A percentile compares a stretch with the other conserved stretches of the same genome.
These are phyloP conservation scores for Nidularia pulvinata DNA, from an alignment of 768 basidiomycete genomes.

Conservation along the genomic window DNA sequence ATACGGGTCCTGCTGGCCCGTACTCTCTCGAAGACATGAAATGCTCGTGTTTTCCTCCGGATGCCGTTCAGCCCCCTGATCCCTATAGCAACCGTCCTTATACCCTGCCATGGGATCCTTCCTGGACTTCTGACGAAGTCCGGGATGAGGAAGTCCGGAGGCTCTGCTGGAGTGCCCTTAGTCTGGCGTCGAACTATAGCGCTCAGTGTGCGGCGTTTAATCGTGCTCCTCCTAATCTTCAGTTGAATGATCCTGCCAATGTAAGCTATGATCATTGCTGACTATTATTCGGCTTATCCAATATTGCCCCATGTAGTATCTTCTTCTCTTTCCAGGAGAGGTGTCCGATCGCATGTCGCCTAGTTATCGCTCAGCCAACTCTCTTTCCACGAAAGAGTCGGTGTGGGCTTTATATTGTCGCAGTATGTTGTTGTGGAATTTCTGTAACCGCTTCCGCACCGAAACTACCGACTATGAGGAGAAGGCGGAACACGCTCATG, in stretches of 20 bases:
- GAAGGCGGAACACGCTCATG: slow-evolving; percentile 57
- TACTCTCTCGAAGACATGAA: slow-evolving; percentile 18
- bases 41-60: slow-evolving; percentile 46
- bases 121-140: slow-evolving; percentile 54
- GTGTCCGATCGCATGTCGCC: slow-evolving; percentile 48
- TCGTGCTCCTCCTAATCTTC: slow-evolving; percentile 54
- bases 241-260: slow-evolving; percentile 63
- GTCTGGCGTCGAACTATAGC: slow-evolving; percentile 66
- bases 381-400: slow-evolving; percentile 68
- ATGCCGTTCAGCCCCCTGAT: slow-evolving; percentile 30
- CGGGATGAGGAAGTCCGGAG: slow-evolving; percentile 74
- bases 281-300: neutral
- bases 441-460: slow-evolving; percentile 53
- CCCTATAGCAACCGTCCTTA: slow-evolving; percentile 43
- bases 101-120: slow-evolving; percentile 59
- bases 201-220: slow-evolving; percentile 70
- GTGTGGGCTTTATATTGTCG: slow-evolving; percentile 85
- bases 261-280: slow-evolving; percentile 28
- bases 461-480: slow-evolving; percentile 42
- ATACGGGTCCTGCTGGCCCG: slow-evolving; percentile 21
- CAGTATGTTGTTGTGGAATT: slow-evolving; percentile 81
- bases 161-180: slow-evolving; percentile 75
- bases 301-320: slow-evolving; percentile 38
- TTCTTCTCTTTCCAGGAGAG: slow-evolving; percentile 76
- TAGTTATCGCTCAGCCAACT: slow-evolving; percentile 32